Conservation (phyloP, 2,329 filamentous ascomycete species). For the Aspergillus novofumigatus region DNA sequence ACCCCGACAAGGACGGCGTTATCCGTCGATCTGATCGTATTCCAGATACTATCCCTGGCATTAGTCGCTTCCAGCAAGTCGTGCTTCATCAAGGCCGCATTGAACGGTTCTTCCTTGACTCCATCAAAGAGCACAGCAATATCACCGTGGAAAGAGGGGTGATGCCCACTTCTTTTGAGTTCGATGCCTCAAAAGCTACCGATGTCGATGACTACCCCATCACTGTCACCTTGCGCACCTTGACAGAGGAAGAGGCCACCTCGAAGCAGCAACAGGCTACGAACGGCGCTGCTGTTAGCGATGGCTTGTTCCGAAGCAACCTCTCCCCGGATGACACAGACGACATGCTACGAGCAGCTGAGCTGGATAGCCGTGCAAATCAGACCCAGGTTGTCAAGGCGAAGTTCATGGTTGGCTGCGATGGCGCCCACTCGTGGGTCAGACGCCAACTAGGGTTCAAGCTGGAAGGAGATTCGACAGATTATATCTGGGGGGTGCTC, state of each 20-base stretch:
- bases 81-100: slow-evolving; percentile 69
- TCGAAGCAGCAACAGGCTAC: slow-evolving; percentile 41
- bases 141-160: slow-evolving; percentile 58
- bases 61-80: slow-evolving; percentile 61
- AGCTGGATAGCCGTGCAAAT: slow-evolving; percentile 7
- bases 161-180: slow-evolving; percentile 52
- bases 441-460: slow-evolving; percentile 55
- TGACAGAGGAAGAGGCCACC: slow-evolving; percentile 56
- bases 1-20: slow-evolving; percentile 56
- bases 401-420: slow-evolving; percentile 65
- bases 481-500: slow-evolving; percentile 45
- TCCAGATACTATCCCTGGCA: slow-evolving; percentile 58
- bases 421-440: slow-evolving; percentile 66
- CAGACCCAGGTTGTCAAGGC: slow-evolving; percentile 44
- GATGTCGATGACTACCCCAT: slow-evolving; percentile 55
- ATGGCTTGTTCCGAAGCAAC: slow-evolving; percentile 60
- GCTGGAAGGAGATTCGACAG: slow-evolving; percentile 52
- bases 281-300: slow-evolving; percentile 30
- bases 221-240: slow-evolving; percentile 54
- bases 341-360: slow-evolving; percentile 39
- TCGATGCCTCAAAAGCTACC: slow-evolving; percentile 50
- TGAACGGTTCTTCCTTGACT: slow-evolving; percentile 63
- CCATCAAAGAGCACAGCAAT: slow-evolving; percentile 52
- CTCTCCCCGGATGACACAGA: slow-evolving; percentile 55
- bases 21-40: slow-evolving; percentile 59